Base-by-base conservation (phyloP, 257 asterid genomes). In the Penstemon davidsonii region DNA sequence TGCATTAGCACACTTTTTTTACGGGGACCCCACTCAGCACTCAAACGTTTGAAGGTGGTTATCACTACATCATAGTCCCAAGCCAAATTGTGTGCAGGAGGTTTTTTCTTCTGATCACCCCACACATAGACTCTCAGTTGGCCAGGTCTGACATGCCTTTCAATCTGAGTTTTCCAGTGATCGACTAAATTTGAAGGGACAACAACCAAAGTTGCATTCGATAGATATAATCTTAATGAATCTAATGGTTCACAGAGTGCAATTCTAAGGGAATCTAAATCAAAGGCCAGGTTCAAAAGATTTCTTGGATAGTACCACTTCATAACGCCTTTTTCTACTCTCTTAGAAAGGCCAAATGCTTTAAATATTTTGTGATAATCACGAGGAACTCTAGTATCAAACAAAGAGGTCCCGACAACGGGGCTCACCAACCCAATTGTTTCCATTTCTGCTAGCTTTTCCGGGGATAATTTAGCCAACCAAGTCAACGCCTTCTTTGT, bases 41-140 rank as follows among this genome's bases (percentile, higher is more conserved):
- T 94, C 81, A 94, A 78, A 64, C 97, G 96, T 75, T 67, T 90
- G 78, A 94, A 94, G 74, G 99, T 94, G 70, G 99, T 90, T 73
- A 94, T 87, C 54, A 94, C 97, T 54, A 88, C 78, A 79, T 94
- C 99, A 73, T 91, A 91, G 61, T 91, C 95, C 99, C 99, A 94
- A 52, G 97, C 97, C 79, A 94, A 83, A 77, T 57, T 78, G 79
- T 88, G 97, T 4, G 88, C 87, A 62, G 96, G 72, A 59, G 95
- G 96, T 67, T 78, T 91, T 79, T 78, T 91, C 78, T 86, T 91
- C 60, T 86, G 85, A 77, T 90, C 99, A 43, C 81, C 83, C 99
- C 99, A 94, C 53, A 84, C 66, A 82, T 85, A 91, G 56, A 90
- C 90, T 82, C 86, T 82, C 80, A 94, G 74, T 75, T 91, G 96